Base-by-base conservation (phyloP, 495 filamentous ascomycete genomes). In the Aeminium ludgeri region DNA sequence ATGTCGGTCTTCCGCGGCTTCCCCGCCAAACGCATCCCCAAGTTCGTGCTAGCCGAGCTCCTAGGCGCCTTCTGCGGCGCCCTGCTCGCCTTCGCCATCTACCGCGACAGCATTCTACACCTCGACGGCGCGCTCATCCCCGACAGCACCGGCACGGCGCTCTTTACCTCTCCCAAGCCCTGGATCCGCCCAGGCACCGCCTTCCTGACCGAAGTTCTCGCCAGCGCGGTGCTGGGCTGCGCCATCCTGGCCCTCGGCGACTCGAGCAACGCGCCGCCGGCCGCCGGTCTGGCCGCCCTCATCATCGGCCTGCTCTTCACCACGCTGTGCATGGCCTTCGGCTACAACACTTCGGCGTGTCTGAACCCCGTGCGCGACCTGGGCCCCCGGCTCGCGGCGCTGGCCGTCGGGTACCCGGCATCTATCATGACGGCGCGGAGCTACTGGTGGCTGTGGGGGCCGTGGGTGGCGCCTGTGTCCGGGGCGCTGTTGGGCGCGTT, bases 31-130 rank as follows among this genome's bases (percentile, higher is more conserved):
- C 67, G 67, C 25, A 64, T 67, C 36, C 71, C 72, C 12, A 45
- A 68, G 15, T 78, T 76, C 51, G 46, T 63, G 20, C 19, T 69
- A 6, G 61, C 70, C 4, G 73, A 78, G 42, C 40, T 67, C 5
- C 57, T 76, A 1, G 73, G 73, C 1, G 70, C 67, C 11, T 69
- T 76, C 53, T 56, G 50, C 33, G 73, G 60, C 3, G 64, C 72
- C 0, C 65, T 61, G 11, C 65, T 76, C 13, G 63, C 74, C 5
- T 72, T 66, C 46, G 65, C 63, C 6, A 47, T 70, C 27, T 72
- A 69, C 59, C 61, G 63, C 30, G 55, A 65, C 41, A 60, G 65
- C 2, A 71, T 72, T 41, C 45, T 48, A 6, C 36, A 56, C 13
- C 45, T 62, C 20, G 63, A 65, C 28, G 18, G 31, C 13, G 43